A percentile compares a stretch with the other conserved stretches of the same genome.
Conservation (phyloP, 2,329 filamentous ascomycete species). For the Macroventuria anomochaeta region DNA sequence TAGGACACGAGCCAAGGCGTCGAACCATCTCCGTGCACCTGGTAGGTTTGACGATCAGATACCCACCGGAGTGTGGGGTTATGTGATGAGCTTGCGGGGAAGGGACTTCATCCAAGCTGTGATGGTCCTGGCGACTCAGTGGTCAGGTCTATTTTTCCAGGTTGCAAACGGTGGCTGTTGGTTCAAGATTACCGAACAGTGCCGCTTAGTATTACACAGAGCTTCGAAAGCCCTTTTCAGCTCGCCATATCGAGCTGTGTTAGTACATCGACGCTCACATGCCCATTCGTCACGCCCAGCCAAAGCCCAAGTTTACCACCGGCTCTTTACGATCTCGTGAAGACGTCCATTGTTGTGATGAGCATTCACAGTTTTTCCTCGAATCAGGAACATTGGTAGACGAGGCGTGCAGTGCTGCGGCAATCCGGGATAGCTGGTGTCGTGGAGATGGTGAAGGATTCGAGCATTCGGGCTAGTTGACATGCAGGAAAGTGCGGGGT, state of each 20-base stretch:
- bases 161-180: too few relatives aligned
- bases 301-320: neutral
- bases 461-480: neutral
- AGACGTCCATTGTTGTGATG: too few relatives aligned
- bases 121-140: too few relatives aligned
- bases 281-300: too few relatives aligned
- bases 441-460: neutral
- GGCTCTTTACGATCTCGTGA: neutral
- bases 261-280: neutral
- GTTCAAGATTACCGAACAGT: too few relatives aligned
- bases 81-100: too few relatives aligned
- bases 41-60: neutral
- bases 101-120: too few relatives aligned
- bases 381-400: neutral
- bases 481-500: conserved; percentile 1
- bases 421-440: neutral
- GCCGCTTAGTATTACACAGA: too few relatives aligned
- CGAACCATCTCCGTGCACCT: neutral
- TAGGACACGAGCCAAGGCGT: neutral
- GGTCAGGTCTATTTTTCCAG: too few relatives aligned
- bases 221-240: neutral
- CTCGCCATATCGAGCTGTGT: neutral
- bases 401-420: neutral
- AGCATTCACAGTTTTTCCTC: neutral
- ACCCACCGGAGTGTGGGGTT: neutral